These are phyloP conservation scores for Exophiala aquamarina DNA, from an alignment of 2,329 filamentous ascomycete species.

Conservation along the genomic window DNA sequence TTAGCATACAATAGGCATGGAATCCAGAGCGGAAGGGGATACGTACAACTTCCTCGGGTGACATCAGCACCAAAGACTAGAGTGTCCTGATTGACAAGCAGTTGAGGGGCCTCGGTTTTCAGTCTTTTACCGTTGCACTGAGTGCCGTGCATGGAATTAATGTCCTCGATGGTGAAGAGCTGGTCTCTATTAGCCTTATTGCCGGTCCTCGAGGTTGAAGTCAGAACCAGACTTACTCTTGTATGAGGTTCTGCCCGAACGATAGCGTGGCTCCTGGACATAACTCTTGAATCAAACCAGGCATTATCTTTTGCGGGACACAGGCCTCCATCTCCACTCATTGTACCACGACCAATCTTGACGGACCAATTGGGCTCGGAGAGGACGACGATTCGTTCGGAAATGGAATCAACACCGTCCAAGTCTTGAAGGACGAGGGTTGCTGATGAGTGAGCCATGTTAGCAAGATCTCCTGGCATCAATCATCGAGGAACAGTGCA, in stretches of 20 bases:
- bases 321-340: slow-evolving; percentile 35
- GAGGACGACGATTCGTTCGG: slow-evolving; percentile 37
- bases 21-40: not conserved
- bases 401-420: slow-evolving; percentile 27
- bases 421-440: slow-evolving; percentile 35
- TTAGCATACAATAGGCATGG: slow-evolving; percentile 8
- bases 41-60: slow-evolving; percentile 40
- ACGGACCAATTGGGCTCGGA: slow-evolving; percentile 29
- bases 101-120: slow-evolving; percentile 27
- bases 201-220: too few species aligned
- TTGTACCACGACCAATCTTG: slow-evolving; percentile 44
- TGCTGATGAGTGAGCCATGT: slow-evolving; percentile 28
- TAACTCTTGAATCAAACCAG: slow-evolving; percentile 48
- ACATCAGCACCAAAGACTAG: slow-evolving; percentile 53
- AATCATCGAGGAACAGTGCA: too few species aligned
- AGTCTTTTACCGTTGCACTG: slow-evolving; percentile 51
- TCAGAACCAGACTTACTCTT: slow-evolving; percentile 18
- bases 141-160: slow-evolving; percentile 63
- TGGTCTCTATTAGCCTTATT: slow-evolving; percentile 32
- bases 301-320: slow-evolving; percentile 39
- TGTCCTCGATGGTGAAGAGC: slow-evolving; percentile 52
- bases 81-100: slow-evolving; percentile 37
- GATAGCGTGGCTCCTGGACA: slow-evolving; percentile 48
- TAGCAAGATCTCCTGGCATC: not conserved
- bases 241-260: slow-evolving; percentile 30